Base-by-base conservation (phyloP, 23 red algal genomes). In the Gracilaria vermiculophylla region DNA sequence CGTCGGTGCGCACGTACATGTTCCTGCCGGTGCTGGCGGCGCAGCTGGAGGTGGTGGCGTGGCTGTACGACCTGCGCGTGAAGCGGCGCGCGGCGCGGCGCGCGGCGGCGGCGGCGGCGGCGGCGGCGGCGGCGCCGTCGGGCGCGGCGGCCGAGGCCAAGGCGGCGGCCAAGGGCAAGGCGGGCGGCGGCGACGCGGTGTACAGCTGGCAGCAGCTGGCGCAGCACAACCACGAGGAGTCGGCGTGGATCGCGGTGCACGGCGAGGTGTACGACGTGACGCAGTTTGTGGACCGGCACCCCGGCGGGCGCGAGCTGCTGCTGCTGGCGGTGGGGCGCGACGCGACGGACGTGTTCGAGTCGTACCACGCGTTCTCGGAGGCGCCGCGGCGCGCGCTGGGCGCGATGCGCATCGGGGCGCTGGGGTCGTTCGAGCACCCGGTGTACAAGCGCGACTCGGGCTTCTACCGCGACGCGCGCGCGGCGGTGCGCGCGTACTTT, bases 221-320 rank as follows among this genome's bases (percentile, higher is more conserved):
- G 2, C 58, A 44, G 41, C 94, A 96, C 81, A 87, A 86, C 86
- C 62, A 77, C 21, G 86, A 82, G 41, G 80, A 85, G 41, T 86
- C 78, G 28, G 95, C 90, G 9, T 98, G 95, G 95, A 87, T 98
- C 35, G 95, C 92, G 28, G 65, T 94, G 14, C 55, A 89, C 69
- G 90, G 90, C 27, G 82, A 62, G 19, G 95, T 98, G 53, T 98
- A 94, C 73, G 90, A 93, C 35, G 89, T 98, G 28, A 98, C 95
- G 11, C 28, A 50, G 1, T 98, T 98, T 74, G 82, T 98, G 25
- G 95, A 91, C 20, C 19, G 43, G 28, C 95, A 98, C 43, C 95
- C 95, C 24, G 95, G 95, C 40, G 95, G 95, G 5, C 52, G 69
- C 19, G 95, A 98, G 65, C 69, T 94, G 2, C 48, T 98, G 24